Evolutionary conservation across 176 grass and related monocot genomes (phyloP).

Genomic region (Metroxylon sagu): DNA sequence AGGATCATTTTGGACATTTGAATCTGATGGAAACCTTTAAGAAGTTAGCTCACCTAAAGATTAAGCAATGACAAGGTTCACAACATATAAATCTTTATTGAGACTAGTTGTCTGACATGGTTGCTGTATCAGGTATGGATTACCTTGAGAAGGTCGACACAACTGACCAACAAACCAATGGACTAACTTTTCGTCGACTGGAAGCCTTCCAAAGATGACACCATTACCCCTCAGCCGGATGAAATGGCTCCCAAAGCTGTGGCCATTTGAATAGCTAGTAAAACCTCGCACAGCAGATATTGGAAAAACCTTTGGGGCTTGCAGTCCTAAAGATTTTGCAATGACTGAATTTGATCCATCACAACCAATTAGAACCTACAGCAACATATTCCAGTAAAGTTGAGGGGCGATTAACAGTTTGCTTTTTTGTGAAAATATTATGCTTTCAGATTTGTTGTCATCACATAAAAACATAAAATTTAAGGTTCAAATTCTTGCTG

Average conservation of each 20-base stretch:
- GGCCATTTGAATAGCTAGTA: slow-evolving; percentile 12
- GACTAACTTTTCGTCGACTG: slow-evolving; percentile 19
- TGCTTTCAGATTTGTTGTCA: too few species aligned
- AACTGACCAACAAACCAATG: slow-evolving; percentile 3
- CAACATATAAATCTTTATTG: too few species aligned
- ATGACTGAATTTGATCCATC: slow-evolving; percentile 33
- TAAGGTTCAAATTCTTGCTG: too few species aligned
- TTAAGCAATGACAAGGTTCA: too few species aligned
- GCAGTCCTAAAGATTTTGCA: slow-evolving; percentile 20
- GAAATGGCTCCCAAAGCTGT: neutral
- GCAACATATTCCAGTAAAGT: neutral
- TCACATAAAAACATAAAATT: too few species aligned
- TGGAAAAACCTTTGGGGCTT: slow-evolving; percentile 8
- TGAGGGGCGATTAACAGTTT: neutral
- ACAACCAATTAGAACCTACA: slow-evolving; percentile 32
- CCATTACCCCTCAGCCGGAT: neutral
- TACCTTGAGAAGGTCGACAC: slow-evolving; percentile 5
- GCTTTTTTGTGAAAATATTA: too few species aligned
- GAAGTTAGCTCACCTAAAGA: neutral
- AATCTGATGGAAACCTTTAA: neutral
- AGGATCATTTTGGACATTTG: neutral
- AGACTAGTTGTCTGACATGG: too few species aligned
- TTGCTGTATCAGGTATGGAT: neutral
- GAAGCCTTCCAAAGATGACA: slow-evolving; percentile 13
- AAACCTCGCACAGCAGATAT: slow-evolving; percentile 21